A percentile compares a stretch with the other conserved stretches of the same genome.
Conservation (phyloP, 148 eudicot genomes). For the Bassia scoparia region DNA sequence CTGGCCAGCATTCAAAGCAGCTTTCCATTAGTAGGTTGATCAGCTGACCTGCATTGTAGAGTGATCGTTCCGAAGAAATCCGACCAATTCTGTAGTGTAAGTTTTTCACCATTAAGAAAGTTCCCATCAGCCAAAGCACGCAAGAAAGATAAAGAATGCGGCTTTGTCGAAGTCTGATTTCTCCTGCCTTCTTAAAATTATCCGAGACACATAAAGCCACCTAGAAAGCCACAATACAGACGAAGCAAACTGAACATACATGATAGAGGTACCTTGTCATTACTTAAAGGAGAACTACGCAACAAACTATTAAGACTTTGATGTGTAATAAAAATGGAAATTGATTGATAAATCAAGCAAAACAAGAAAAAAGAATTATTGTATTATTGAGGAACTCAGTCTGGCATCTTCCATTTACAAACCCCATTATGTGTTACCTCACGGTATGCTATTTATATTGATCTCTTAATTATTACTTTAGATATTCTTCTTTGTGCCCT, state of each 20-base stretch:
- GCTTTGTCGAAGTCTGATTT: conserved; percentile 48
- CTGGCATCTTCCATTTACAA: not conserved
- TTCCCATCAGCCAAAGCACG: conserved; percentile 66
- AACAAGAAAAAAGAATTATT: not conserved
- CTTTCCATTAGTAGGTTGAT: conserved; percentile 72
- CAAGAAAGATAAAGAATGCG: conserved; percentile 70
- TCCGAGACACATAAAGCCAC: conserved; percentile 60
- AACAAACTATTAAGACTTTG: not conserved
- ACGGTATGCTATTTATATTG: too few relatives aligned
- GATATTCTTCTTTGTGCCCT: too few relatives aligned
- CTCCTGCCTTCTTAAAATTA: conserved; percentile 43
- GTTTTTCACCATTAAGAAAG: conserved; percentile 43
- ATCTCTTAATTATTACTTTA: not conserved
- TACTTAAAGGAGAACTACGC: not conserved
- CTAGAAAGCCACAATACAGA: conserved; percentile 14
- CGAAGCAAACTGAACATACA: not conserved
- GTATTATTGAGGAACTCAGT: not conserved
- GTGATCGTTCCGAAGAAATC: conserved; percentile 54
- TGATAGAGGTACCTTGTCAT: not conserved
- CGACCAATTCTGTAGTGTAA: conserved; percentile 53
- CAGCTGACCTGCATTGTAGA: conserved; percentile 46
- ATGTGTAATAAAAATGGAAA: not conserved
- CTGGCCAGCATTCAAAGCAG: conserved; percentile 65
- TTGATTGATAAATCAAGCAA: not conserved
- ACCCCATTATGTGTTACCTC: not conserved